These are phyloP conservation scores for Paragyromitra xinjiangensis DNA, from an alignment of 495 filamentous ascomycete genomes.

Conservation along the genomic window DNA sequence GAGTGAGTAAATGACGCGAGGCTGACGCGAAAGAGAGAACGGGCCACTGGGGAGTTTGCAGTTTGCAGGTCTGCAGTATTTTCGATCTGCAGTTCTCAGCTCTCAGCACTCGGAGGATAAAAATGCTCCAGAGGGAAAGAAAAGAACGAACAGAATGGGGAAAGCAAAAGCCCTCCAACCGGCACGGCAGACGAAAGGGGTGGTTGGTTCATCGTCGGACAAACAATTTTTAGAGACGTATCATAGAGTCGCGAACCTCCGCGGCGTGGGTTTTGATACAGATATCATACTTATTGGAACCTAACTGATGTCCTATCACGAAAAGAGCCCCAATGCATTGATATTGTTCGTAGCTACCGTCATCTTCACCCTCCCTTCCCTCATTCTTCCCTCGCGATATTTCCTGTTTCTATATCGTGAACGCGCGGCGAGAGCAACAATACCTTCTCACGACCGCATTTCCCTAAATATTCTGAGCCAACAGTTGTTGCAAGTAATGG, in stretches of 20 bases:
- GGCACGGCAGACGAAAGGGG: conserved; percentile 39
- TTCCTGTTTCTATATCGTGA: conserved; percentile 6
- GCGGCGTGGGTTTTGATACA: conserved; percentile 5
- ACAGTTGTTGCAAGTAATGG: conserved; percentile 26
- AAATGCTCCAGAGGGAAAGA: background rate
- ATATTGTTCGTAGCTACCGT: conserved; percentile 5
- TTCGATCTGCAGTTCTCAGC: conserved; percentile 36
- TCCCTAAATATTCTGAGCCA: conserved; percentile 30
- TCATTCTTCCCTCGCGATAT: background rate
- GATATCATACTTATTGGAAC: conserved; percentile 13
- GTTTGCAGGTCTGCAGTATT: conserved; percentile 1
- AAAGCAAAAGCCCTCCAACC: conserved; percentile 17
- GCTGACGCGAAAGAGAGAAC: conserved; percentile 36
- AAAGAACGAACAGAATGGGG: conserved; percentile 25
- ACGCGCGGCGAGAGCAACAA: background rate
- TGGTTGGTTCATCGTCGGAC: conserved; percentile 25
- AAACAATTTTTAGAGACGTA: conserved; percentile 38
- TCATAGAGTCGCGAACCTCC: conserved; percentile 5
- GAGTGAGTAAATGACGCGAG: conserved; percentile 34
- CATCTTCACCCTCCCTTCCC: background rate
- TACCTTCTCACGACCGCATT: conserved; percentile 6
- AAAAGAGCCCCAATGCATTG: conserved; percentile 5
- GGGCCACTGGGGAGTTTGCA: conserved; percentile 2
- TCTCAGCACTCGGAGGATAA: conserved; percentile 11
- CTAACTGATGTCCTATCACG: conserved; percentile 12